phyloP scores from a whole-genome alignment of 768 basidiomycete species.

The Lanmaoa rubissima region DNA sequence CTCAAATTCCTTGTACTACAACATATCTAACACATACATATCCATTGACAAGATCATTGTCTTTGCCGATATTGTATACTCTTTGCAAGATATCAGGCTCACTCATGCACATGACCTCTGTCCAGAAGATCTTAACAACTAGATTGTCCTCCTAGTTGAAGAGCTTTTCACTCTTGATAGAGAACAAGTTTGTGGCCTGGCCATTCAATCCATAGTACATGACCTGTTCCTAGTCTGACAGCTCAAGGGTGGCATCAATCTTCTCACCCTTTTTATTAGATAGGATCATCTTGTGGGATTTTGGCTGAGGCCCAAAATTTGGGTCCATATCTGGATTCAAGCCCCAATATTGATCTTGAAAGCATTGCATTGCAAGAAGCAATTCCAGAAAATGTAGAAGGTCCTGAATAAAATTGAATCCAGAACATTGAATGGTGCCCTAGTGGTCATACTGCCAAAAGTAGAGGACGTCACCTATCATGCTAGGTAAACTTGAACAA shows the following conservation, averaged over 20 bases:
- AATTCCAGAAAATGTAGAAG: conserved; percentile 9
- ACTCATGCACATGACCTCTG: not conserved
- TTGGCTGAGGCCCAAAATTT: not conserved
- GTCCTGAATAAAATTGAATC: conserved; percentile 11
- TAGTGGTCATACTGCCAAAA: not conserved
- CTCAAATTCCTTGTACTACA: not conserved
- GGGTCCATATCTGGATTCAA: not conserved
- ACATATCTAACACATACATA: not conserved
- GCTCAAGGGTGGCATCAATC: not conserved
- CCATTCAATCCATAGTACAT: conserved; percentile 6
- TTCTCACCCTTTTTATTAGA: not conserved
- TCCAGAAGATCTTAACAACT: not conserved
- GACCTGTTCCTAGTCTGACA: not conserved
- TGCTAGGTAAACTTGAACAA: not conserved
- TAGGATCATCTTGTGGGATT: not conserved
- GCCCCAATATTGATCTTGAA: conserved; percentile 8
- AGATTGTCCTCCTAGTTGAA: not conserved
- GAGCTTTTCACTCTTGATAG: not conserved
- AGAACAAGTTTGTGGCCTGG: conserved; percentile 9
- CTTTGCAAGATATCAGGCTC: conserved; percentile 4
- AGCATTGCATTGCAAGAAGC: conserved; percentile 9
- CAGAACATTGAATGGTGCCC: conserved; percentile 6
- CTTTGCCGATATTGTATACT: not conserved
- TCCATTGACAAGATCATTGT: not conserved
- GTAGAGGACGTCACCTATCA: not conserved